Percentiles rank a stretch among this genome's conserved stretches.
Conservation (phyloP, 768 basidiomycete species). For the Auricularia sp. region DNA sequence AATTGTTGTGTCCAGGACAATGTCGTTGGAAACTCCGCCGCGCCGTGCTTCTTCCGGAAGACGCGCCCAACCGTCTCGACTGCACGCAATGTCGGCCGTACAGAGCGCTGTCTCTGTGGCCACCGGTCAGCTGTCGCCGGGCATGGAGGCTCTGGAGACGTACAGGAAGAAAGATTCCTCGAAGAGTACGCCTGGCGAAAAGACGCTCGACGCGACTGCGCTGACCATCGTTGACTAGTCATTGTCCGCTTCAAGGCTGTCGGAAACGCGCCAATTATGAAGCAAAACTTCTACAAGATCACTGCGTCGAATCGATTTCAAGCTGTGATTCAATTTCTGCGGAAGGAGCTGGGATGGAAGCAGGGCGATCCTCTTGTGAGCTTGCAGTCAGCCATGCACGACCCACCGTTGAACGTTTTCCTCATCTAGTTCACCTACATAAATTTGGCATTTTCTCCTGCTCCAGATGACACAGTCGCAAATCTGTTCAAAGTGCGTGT, state of each 20-base stretch:
- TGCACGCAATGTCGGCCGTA: neutral
- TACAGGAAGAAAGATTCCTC: constrained; percentile 81
- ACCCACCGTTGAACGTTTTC: neutral
- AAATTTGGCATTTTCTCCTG: constrained; percentile 73
- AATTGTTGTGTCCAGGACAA: no score
- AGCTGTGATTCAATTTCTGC: constrained; percentile 86
- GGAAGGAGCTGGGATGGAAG: constrained; percentile 84
- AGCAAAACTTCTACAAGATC: constrained; percentile 97
- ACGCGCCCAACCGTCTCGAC: neutral
- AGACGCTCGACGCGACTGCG: neutral
- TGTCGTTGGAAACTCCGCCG: no score
- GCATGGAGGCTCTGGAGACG: constrained; percentile 63
- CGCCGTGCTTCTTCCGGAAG: no score
- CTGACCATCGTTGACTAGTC: constrained; percentile 39
- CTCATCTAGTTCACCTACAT: constrained; percentile 37
- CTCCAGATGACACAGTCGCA: constrained; percentile 72
- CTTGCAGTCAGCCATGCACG: constrained; percentile 4
- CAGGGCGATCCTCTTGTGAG: constrained; percentile 74
- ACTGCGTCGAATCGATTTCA: constrained; percentile 91
- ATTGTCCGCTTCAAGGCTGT: constrained; percentile 96
- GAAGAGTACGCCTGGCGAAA: constrained; percentile 44
- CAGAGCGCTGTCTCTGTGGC: neutral
- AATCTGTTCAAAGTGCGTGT: constrained; percentile 59
- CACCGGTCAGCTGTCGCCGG: constrained; percentile 14
- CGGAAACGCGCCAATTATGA: constrained; percentile 97